Base-by-base conservation (phyloP, 2,329 filamentous ascomycete species). In the Phaeosphaeria sp. region DNA sequence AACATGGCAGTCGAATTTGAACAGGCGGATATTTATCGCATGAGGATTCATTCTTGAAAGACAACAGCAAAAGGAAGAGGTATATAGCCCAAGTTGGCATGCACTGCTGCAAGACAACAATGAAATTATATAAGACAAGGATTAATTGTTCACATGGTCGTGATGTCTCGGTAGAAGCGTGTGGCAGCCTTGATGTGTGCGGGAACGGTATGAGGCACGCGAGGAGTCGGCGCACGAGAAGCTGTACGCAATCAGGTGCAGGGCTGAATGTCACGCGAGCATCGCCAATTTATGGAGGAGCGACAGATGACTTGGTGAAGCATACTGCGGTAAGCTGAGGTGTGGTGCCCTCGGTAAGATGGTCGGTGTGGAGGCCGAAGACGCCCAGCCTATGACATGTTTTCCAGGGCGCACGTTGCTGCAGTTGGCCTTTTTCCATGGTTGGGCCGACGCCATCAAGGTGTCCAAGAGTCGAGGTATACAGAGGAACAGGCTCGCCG, bases 351-450 rank as follows among this genome's bases (percentile, higher is more conserved):
- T 25, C 58, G 56, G 55, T 23, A 52, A 6, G n/a, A 43, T 43
- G 15, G 43, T 23, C 43, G 20, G 27, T 6, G 50, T 36, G 30
- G 30, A 36, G 5, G 30, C 43, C 52, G 27, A 60, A 66, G 67
- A 70, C 63, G 66, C 61, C 67, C 13, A 36, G 30, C 41, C 67
- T 69, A 69, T 70, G 55, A 54, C 66, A 62, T 55, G 60, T 62
- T 51, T 55, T 43, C 43, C 20, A 18, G 41, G 43, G 36, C 54
- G 59, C 63, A 67, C 66, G 64, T 65, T 69, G 66, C 66, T 58
- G 56, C 39, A 54, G 52, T 47, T 60, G 55, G 52, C 61, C 48
- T 59, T 55, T 59, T 36, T 57, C 54, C 58, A 49, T 25, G 54
- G 41, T 21, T 36, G 25, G 46, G 27, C 30, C 39, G 54, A 48